Evolutionary conservation across 805 yeast species (phyloP).

Genomic region (Kodamaea sagamina): DNA sequence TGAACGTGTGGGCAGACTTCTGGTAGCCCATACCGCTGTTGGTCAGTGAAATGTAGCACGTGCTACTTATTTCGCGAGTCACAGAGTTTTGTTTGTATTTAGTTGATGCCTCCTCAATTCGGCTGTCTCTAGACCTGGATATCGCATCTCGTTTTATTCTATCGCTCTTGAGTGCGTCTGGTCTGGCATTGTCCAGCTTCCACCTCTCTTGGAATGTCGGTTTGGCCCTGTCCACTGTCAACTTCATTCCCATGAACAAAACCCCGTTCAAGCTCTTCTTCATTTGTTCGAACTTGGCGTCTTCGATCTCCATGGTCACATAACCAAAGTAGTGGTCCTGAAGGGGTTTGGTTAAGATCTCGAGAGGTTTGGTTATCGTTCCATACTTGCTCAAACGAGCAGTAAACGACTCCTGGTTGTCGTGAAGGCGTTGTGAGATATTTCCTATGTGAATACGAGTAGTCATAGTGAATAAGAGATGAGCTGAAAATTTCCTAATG

Average conservation of each 20-base stretch:
- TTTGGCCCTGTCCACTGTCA: slow-evolving; percentile 64
- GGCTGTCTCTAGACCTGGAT: slow-evolving; percentile 33
- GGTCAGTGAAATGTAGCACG: slow-evolving; percentile 11
- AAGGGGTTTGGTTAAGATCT: slow-evolving; percentile 55
- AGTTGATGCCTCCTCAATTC: slow-evolving; percentile 47
- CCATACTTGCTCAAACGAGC: slow-evolving; percentile 68
- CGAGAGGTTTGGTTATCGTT: slow-evolving; percentile 45
- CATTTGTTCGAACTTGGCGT: slow-evolving; percentile 49
- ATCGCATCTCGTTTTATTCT: slow-evolving; percentile 34
- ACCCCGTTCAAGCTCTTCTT: slow-evolving; percentile 66
- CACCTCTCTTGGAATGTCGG: slow-evolving; percentile 51
- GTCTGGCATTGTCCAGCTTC: slow-evolving; percentile 47
- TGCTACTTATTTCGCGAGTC: slow-evolving; percentile 19
- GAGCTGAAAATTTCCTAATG: slow-evolving; percentile 10
- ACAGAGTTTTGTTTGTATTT: slow-evolving; percentile 23
- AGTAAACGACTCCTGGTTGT: slow-evolving; percentile 47
- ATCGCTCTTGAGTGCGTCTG: slow-evolving; percentile 32
- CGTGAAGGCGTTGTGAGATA: slow-evolving; percentile 55
- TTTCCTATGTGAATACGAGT: slow-evolving; percentile 63
- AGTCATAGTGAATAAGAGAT: slow-evolving; percentile 8
- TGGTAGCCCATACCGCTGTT: slow-evolving; percentile 27
- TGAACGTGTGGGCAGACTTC: slow-evolving; percentile 37
- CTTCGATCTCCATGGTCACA: slow-evolving; percentile 56
- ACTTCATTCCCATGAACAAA: slow-evolving; percentile 69
- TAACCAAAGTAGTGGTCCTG: slow-evolving; percentile 64